Evolutionary conservation across 108 stramenopile species (phyloP).

Genomic region (Ochromonas danica): DNA sequence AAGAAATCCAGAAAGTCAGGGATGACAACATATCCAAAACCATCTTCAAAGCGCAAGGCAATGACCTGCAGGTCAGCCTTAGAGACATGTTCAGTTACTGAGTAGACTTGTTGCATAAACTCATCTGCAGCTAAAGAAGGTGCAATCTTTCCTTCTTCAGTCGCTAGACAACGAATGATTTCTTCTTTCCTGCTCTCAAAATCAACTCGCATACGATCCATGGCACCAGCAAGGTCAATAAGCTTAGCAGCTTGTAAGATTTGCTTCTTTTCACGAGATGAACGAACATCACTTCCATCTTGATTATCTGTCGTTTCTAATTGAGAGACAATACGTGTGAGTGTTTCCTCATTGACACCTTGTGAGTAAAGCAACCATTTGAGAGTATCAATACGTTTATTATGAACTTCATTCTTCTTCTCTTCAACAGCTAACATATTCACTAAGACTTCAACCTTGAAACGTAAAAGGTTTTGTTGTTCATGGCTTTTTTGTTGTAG

Average conservation of each 20-base stretch:
- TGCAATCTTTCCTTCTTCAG: conserved; percentile 3
- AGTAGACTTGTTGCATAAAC: conserved; percentile 10
- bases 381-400: conserved; percentile 20
- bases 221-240: conserved; percentile 1
- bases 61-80: conserved; percentile 33
- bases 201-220: neutral
- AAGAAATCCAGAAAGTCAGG: conserved; percentile 37
- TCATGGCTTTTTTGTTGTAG: conserved; percentile 4
- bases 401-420: neutral
- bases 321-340: neutral
- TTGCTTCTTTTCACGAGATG: neutral
- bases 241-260: too few relatives aligned
- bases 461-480: conserved; percentile 4
- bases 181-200: neutral
- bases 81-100: neutral
- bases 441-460: conserved; percentile 35
- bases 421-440: conserved; percentile 30
- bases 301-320: neutral
- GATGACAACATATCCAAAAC: neutral
- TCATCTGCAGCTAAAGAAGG: neutral
- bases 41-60: conserved; percentile 14
- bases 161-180: neutral
- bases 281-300: neutral
- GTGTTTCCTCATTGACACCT: neutral
- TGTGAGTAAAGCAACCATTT: neutral